Evolutionary conservation across 371 early-diverging fungal species (phyloP), one percentile per base, ranked within the genome.

Genomic region (Mucor saturninus): DNA sequence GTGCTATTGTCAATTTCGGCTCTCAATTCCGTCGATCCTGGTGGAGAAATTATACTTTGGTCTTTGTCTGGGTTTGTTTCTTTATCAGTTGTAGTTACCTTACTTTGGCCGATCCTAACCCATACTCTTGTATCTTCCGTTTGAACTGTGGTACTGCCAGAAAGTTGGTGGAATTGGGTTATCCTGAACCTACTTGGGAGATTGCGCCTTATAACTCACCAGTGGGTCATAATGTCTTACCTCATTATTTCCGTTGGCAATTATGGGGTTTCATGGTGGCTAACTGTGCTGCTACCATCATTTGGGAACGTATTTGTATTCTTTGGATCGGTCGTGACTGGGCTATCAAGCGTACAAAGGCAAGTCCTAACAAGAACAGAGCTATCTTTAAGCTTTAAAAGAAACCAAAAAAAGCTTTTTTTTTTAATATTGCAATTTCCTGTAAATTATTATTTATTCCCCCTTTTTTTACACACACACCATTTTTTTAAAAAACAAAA

Each of bases 1-100:
- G 87, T 15, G 90, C 87, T 28, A 81, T 86, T 40, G 89, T 89
- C 76, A 91, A 87, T 75, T 85, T 89, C 66, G 93, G 93, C 13
- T 70, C 78, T 60, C 75, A 78, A 42, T 92, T 86, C 81, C 85
- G 93, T 31, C 70, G 71, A 49, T 74, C 84, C 3, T 89, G 84
- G 77, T 77, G 69, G 61, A 67, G 79, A 46, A 92, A 93, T 63
- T 86, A 84, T 73, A 50, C 77, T 6, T 77, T 91, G 57, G 76
- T 86, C 11, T 68, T 77, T 52, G 65, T 89, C 32, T 91, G 85
- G 73, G 45, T 65, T 38, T 58, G 66, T 38, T 83, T 89, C 66
- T 62, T 90, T 51, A 68, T 77, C 7, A 64, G 85, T 11, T 70
- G 89, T 4, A 86, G 87, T 42, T 77, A 76, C 50, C 48, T 90